Percentiles rank a stretch among this genome's conserved stretches.
Evolutionary conservation across 306 rosid species (phyloP).

Genomic region (Notholithocarpus densiflorus): DNA sequence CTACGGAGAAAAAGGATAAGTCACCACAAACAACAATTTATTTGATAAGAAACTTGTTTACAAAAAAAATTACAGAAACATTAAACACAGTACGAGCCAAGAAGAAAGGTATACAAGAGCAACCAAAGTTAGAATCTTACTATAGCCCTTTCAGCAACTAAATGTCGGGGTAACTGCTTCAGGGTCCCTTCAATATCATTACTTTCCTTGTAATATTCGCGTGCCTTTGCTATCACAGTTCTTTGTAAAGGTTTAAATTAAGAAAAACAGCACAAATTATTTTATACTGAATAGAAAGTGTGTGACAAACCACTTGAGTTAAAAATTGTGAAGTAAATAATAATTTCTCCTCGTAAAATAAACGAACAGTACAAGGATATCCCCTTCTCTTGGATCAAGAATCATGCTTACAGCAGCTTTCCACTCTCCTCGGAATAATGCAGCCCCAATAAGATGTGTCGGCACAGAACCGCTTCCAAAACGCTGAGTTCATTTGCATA

Average conservation of each 20-base stretch:
- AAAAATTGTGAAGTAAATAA: slow-evolving; percentile 12
- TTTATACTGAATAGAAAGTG: slow-evolving; percentile 15
- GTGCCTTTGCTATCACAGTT: slow-evolving; percentile 52
- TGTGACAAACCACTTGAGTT: slow-evolving; percentile 18
- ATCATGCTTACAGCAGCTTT: slow-evolving; percentile 66
- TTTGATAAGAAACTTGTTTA: neutral
- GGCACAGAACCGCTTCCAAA: slow-evolving; percentile 98
- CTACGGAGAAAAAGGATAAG: neutral
- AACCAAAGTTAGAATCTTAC: slow-evolving; percentile 52
- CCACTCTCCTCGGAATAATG: slow-evolving; percentile 90
- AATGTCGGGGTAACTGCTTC: slow-evolving; percentile 76
- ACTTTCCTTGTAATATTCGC: slow-evolving; percentile 76
- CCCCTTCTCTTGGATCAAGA: slow-evolving; percentile 98
- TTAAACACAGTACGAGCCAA: slow-evolving; percentile 1
- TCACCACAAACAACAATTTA: neutral
- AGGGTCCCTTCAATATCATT: slow-evolving; percentile 80
- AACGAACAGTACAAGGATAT: slow-evolving; percentile 70
- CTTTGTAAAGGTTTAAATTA: slow-evolving; percentile 60
- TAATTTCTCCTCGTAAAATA: neutral
- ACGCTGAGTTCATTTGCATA: slow-evolving; percentile 53
- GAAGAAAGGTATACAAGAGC: slow-evolving; percentile 12
- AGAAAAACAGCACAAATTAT: slow-evolving; percentile 34
- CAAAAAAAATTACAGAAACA: slow-evolving; percentile 16
- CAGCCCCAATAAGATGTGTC: slow-evolving; percentile 76
- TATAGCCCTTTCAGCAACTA: slow-evolving; percentile 88